Evolutionary conservation across 768 basidiomycete genomes (phyloP).

Genomic region (Sporobolomyces roseus): DNA sequence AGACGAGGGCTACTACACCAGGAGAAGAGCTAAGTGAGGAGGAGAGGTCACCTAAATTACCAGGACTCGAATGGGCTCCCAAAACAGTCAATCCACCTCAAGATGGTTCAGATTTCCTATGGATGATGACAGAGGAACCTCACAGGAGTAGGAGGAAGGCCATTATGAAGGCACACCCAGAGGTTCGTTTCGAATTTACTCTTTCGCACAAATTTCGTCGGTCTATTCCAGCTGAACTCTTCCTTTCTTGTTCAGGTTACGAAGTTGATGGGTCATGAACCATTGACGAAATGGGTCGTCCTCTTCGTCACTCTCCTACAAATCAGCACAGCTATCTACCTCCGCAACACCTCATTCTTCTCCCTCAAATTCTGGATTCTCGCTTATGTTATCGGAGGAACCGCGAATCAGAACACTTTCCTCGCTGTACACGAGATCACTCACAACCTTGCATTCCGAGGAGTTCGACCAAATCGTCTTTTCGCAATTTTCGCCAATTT

Average conservation of each 20-base stretch:
- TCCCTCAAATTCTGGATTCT: constrained; percentile 68
- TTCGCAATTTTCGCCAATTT: constrained; percentile 87
- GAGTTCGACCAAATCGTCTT: constrained; percentile 74
- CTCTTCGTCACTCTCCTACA: constrained; percentile 74
- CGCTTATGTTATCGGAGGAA: constrained; percentile 86
- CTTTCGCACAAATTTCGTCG: not conserved
- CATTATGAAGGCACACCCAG: constrained; percentile 91
- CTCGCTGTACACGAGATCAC: constrained; percentile 98
- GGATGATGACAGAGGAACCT: constrained; percentile 97
- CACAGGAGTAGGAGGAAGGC: constrained; percentile 80
- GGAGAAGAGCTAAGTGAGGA: constrained; percentile 15
- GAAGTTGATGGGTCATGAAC: constrained; percentile 93
- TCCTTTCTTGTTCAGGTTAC: constrained; percentile 60
- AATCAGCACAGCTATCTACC: constrained; percentile 59
- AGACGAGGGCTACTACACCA: constrained; percentile 27
- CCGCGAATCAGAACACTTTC: constrained; percentile 95
- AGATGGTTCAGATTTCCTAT: constrained; percentile 82
- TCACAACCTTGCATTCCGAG: constrained; percentile 88
- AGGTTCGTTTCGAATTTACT: constrained; percentile 55
- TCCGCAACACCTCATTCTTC: constrained; percentile 66
- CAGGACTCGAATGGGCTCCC: constrained; percentile 34
- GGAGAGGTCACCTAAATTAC: not conserved
- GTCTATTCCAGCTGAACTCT: not conserved
- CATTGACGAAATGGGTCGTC: constrained; percentile 86
- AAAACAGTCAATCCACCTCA: constrained; percentile 59